Base-by-base conservation (phyloP, 768 basidiomycete genomes). In the Mycena latifolia region DNA sequence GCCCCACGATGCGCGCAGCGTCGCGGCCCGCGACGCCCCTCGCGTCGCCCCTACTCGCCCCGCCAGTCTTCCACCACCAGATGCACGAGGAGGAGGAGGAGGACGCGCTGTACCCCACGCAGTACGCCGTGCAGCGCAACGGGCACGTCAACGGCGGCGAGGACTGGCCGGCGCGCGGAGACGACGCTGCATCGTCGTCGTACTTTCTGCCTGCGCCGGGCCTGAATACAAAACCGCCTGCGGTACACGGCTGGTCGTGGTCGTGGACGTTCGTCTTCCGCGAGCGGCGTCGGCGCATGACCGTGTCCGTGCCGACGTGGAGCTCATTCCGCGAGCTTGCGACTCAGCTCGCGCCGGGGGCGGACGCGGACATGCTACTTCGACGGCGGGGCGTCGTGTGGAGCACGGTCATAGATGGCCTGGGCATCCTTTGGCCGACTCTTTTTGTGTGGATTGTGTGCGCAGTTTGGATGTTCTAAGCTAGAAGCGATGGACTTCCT, bases 271-370 rank as follows among this genome's bases (percentile, higher is more conserved):
- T 91, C 71, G 80, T 82, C 25, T 80, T 90, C 58, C 73, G 80
- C 28, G 88, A 88, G 0, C 81, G 86, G 29, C 79, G 86, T 20
- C 81, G 89, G 65, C 84, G 86, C n/a, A 72, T 92, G 64, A 80
- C 83, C 20, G 22, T 90, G 17, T 75, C 78, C 7, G 60, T 82
- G 29, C 88, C 88, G 48, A 67, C 71, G 66, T 78, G 79, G 73
- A 62, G 55, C 43, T 67, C 66, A 20, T 52, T 67, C 25, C 56
- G 52, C 29, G 66, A 73, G 51, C 55, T 75, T 6, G 39, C 56
- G 28, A 55, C 28, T 28, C 61, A 69, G 35, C 45, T 76, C 18
- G 68, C 65, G 9, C 39, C 64, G 24, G 68, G 31, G 43, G 67
- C 67, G 8, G 71, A 46, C 51, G 57, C 28, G 51, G 69, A 54